These are phyloP conservation scores for Neurospora sp. DNA, from an alignment of 495 filamentous ascomycete species.

Conservation along the genomic window DNA sequence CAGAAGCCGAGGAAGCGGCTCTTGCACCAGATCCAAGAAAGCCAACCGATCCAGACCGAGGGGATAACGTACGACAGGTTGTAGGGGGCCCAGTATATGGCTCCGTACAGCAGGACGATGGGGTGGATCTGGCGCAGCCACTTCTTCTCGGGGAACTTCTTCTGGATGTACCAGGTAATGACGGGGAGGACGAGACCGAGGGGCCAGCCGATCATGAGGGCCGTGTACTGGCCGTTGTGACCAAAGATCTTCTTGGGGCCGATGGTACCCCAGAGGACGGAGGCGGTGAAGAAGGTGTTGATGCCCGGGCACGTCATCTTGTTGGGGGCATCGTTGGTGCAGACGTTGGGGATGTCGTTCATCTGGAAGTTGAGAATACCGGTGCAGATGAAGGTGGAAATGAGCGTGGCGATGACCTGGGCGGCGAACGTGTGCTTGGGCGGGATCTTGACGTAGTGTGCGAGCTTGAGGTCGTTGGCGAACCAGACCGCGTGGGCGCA, in stretches of 20 bases:
- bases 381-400: constrained; percentile 25
- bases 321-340: constrained; percentile 26
- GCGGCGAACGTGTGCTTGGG: constrained; percentile 29
- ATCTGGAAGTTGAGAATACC: constrained; percentile 32
- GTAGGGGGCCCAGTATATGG: constrained; percentile 22
- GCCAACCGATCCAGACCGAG: constrained; percentile 22
- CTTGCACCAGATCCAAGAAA: constrained; percentile 33
- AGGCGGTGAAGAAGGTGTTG: constrained; percentile 31
- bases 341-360: constrained; percentile 25
- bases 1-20: constrained; percentile 15
- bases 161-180: constrained; percentile 14
- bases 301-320: constrained; percentile 28
- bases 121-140: constrained; percentile 28
- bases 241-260: constrained; percentile 31
- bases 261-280: constrained; percentile 32
- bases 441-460: constrained; percentile 33
- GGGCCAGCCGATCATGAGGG: constrained; percentile 24
- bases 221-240: constrained; percentile 25
- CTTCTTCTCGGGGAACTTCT: constrained; percentile 10
- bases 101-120: constrained; percentile 25
- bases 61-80: constrained; percentile 27
- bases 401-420: constrained; percentile 25
- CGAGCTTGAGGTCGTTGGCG: constrained; percentile 31
- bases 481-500: constrained; percentile 24
- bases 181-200: constrained; percentile 23